These are phyloP conservation scores for Nyssa sinensis DNA, from an alignment of 148 eudicot species.

Conservation along the genomic window DNA sequence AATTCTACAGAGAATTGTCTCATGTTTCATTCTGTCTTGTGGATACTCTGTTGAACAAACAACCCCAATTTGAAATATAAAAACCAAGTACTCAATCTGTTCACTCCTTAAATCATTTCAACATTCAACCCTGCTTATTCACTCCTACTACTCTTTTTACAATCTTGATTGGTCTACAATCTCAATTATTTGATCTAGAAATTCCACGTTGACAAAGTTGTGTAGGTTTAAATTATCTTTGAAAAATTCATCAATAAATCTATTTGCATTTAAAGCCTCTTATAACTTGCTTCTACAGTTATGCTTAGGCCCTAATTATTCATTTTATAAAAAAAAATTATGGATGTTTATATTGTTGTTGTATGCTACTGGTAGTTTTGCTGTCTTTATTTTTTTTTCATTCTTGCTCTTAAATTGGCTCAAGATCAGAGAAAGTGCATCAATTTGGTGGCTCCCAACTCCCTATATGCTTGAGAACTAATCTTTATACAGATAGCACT, in stretches of 20 bases:
- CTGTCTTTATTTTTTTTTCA: too few species aligned
- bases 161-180: constrained; percentile 23
- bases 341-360: too few species aligned
- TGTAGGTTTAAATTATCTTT: too few species aligned
- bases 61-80: constrained; percentile 17
- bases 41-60: constrained; percentile 20
- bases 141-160: neutral
- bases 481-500: too few species aligned
- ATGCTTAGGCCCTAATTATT: too few species aligned
- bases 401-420: too few species aligned
- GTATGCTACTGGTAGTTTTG: too few species aligned
- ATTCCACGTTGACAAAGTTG: constrained; percentile 14
- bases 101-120: neutral
- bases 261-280: constrained; percentile 23
- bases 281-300: too few species aligned
- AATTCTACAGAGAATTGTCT: constrained; percentile 8
- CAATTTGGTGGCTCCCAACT: too few species aligned
- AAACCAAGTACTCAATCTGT: constrained; percentile 16
- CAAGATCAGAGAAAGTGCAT: too few species aligned
- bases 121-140: neutral
- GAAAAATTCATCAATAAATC: constrained; percentile 20
- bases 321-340: too few species aligned
- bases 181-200: constrained; percentile 14
- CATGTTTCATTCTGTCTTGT: constrained; percentile 23
- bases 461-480: too few species aligned